These are phyloP conservation scores for Phytophthora lateralis DNA, from an alignment of 352 stramenopile species.

Conservation along the genomic window DNA sequence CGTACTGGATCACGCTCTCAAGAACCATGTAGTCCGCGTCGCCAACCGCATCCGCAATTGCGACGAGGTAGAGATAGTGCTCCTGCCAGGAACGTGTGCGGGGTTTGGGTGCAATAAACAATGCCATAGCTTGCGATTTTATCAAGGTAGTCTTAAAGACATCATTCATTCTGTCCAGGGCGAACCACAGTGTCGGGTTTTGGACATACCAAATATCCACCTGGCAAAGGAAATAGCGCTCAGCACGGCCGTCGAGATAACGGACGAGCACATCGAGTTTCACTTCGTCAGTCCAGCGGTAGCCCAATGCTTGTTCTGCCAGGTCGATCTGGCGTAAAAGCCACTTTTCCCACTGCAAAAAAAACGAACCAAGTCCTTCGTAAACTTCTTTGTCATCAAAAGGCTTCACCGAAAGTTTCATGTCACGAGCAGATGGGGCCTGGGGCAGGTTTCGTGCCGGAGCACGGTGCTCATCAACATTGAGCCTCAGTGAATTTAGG, in stretches of 20 bases:
- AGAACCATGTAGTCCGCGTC: constrained; percentile 6
- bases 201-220: constrained; percentile 12
- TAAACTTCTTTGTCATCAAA: neutral
- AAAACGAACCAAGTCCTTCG: neutral
- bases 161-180: constrained; percentile 10
- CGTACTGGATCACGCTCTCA: constrained; percentile 15
- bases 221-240: constrained; percentile 2
- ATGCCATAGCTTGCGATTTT: neutral
- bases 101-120: neutral
- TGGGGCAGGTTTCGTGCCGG: neutral
- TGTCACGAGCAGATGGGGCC: neutral
- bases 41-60: constrained; percentile 1
- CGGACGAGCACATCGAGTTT: constrained; percentile 1
- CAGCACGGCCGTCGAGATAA: constrained; percentile 2
- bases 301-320: neutral
- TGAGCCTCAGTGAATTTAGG: too few relatives aligned
- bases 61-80: constrained; percentile 2
- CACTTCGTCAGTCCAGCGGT: constrained; percentile 5
- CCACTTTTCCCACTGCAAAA: neutral
- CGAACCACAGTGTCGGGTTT: constrained; percentile 12
- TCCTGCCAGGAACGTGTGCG: constrained; percentile 3
- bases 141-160: neutral
- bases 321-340: neutral
- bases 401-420: neutral
- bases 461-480: too few relatives aligned